Evolutionary conservation across 2,329 filamentous ascomycete species (phyloP), one percentile per base, ranked within the genome.

Genomic region (Emmonsiellopsis sp.): DNA sequence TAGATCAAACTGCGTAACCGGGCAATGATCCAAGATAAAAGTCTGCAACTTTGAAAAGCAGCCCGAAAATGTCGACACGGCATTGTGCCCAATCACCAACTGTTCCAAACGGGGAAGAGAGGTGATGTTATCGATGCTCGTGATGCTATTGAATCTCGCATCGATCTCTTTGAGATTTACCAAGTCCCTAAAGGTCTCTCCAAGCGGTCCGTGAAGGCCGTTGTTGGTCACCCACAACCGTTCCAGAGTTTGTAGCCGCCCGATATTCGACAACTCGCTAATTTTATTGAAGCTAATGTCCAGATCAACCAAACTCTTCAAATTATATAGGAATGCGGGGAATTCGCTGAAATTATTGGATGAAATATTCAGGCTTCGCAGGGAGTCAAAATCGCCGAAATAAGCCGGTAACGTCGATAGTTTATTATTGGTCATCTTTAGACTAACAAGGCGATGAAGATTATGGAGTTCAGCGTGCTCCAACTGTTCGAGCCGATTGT

Each of bases 221-320:
- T 98, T 98, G 72, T 98, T 98, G 2, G 93, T 97, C 61, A 95
- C 92, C 73, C 93, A 89, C 33, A 98, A 80, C 58, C 91, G 84
- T 70, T 97, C 93, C 39, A 98, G 74, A 52, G 84, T 88, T 54
- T 78, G 82, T 54, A 98, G 72, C 53, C 83, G 82, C 6, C 90
- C 88, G 59, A 98, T 87, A 57, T 84, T 83, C 0, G 91, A 90
- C 6, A 98, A 74, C 52, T 76, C 80, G 9, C 81, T 81, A 57
- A 98, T 95, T 42, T 85, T 82, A 66, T 98, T 98, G 79, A 98
- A 98, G 67, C 92, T 97, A 65, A 98, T 83, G 63, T 98, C 93
- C 42, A 98, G 80, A 65, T 98, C 92, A 10, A 95, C 87, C 45
- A 98, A 73, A 43, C 86, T 90, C 59, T 83, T 83, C 17, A 98